These are phyloP conservation scores for Gnomoniopsis smithogilvyi DNA, from an alignment of 2,329 filamentous ascomycete species.

Conservation along the genomic window DNA sequence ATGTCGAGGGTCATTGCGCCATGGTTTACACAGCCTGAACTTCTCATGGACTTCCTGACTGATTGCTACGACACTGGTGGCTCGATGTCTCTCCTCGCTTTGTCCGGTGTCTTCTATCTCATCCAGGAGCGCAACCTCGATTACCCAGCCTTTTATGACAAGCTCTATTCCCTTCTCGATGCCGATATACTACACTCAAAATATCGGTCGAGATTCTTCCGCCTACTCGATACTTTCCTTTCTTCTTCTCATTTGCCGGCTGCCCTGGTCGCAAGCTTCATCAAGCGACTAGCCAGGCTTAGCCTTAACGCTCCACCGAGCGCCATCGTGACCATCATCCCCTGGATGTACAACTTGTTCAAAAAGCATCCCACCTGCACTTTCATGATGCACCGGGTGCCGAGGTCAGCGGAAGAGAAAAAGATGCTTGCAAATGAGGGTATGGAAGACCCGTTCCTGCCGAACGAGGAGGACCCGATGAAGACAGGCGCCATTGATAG, in stretches of 20 bases:
- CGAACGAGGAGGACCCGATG: slow-evolving; percentile 76
- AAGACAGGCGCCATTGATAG: slow-evolving; percentile 85
- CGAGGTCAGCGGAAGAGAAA: slow-evolving; percentile 54
- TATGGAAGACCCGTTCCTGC: slow-evolving; percentile 70
- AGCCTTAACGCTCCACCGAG: slow-evolving; percentile 85
- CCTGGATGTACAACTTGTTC: slow-evolving; percentile 93
- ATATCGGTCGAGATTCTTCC: slow-evolving; percentile 90
- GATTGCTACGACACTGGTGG: slow-evolving; percentile 87
- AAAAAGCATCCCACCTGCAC: slow-evolving; percentile 87
- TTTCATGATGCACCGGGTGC: slow-evolving; percentile 89
- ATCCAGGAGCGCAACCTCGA: slow-evolving; percentile 93
- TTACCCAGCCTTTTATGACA: slow-evolving; percentile 90
- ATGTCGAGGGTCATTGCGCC: slow-evolving; percentile 79
- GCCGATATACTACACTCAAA: slow-evolving; percentile 86
- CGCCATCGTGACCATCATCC: slow-evolving; percentile 83
- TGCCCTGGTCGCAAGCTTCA: slow-evolving; percentile 86
- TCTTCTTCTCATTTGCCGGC: slow-evolving; percentile 89
- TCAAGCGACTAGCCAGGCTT: slow-evolving; percentile 86
- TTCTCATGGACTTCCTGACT: slow-evolving; percentile 95
- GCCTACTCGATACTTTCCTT: slow-evolving; percentile 86
- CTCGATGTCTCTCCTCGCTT: slow-evolving; percentile 78
- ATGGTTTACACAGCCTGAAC: slow-evolving; percentile 84
- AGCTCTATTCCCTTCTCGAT: slow-evolving; percentile 91
- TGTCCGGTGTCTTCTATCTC: slow-evolving; percentile 92
- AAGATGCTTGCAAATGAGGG: slow-evolving; percentile 59